Percentiles rank a stretch among this genome's conserved stretches.
phyloP scores from a whole-genome alignment of 176 grass and related monocot species.

The Rhynchospora breviuscula region DNA sequence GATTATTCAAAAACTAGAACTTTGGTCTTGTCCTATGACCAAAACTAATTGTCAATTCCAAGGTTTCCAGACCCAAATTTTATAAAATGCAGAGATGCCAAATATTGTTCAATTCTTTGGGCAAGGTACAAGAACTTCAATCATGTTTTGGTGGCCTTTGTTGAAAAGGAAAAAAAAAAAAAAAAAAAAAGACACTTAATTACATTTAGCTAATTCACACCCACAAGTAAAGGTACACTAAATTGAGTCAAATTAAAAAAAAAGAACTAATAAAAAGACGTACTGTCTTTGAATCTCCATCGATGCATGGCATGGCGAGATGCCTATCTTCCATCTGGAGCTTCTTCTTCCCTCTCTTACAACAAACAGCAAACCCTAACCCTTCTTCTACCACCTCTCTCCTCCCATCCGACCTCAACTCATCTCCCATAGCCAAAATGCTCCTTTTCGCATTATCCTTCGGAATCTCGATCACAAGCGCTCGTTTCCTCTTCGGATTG shows the following conservation, averaged over 20 bases:
- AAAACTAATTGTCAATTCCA: background rate
- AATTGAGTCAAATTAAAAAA: background rate
- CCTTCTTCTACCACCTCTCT: constrained; percentile 40
- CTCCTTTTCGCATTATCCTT: background rate
- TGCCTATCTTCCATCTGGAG: constrained; percentile 43
- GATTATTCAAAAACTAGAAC: background rate
- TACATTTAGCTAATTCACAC: too few species aligned
- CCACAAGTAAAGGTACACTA: background rate
- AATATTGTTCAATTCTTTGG: background rate
- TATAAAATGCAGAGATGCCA: background rate
- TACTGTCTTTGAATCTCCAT: constrained; percentile 28
- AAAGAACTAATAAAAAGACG: background rate
- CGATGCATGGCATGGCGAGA: background rate
- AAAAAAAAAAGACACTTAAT: too few species aligned
- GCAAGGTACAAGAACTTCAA: background rate
- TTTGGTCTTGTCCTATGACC: background rate
- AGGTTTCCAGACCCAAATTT: background rate
- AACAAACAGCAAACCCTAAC: constrained; percentile 30
- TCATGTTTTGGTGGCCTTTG: background rate
- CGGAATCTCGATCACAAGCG: constrained; percentile 32
- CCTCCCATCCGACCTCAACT: constrained; percentile 22
- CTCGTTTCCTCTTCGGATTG: constrained; percentile 36
- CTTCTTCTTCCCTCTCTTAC: constrained; percentile 43
- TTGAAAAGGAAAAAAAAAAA: background rate
- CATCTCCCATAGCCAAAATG: background rate